Evolutionary conservation across 2,329 filamentous ascomycete species (phyloP), one percentile per base, ranked within the genome.

Genomic region (Aspergillus flavus): DNA sequence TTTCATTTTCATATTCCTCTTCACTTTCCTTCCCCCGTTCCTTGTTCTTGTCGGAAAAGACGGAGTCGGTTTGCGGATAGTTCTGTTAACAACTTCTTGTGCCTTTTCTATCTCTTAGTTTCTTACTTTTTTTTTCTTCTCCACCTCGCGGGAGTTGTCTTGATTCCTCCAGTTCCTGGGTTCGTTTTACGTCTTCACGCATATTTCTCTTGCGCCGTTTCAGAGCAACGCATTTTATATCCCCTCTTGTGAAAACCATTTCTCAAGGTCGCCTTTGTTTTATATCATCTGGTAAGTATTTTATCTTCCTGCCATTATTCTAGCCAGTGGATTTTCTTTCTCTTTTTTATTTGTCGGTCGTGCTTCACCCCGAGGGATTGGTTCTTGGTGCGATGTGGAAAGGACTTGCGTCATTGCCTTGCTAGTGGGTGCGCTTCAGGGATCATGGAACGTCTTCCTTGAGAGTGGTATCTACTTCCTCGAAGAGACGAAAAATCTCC

Each of bases 31-130:
- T 64, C 67, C 57, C 61, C 64, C 64, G 64, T 66, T 71, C 58
- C 65, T 72, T 70, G 66, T 68, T 70, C 58, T 63, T 69, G 57
- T 72, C 68, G 68, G 72, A 68, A 68, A 69, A 66, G 61, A 69
- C 72, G 71, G 71, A 71, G 71, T 73, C 67, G 63, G 68, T 72
- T 75, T 72, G 69, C 69, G 67, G 67, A 71, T 71, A 68, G 68
- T 69, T 66, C 66, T 68, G 65, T 67, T 61, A 62, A 41, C 32
- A 64, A 66, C 59, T 66, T 65, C 59, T 64, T 66, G 61, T 61
- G 53, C 45, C 50, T 58, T 59, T 66, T 69, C 63, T 67, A 60
- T 64, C 56, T 64, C 68, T 66, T 68, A 61, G 64, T 64, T 58
- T 65, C 61, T 69, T 63, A 67, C 60, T 64, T 63, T 63, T 28